These are phyloP conservation scores for Xylaria sp. DNA, from an alignment of 2,329 filamentous ascomycete species.

Conservation along the genomic window DNA sequence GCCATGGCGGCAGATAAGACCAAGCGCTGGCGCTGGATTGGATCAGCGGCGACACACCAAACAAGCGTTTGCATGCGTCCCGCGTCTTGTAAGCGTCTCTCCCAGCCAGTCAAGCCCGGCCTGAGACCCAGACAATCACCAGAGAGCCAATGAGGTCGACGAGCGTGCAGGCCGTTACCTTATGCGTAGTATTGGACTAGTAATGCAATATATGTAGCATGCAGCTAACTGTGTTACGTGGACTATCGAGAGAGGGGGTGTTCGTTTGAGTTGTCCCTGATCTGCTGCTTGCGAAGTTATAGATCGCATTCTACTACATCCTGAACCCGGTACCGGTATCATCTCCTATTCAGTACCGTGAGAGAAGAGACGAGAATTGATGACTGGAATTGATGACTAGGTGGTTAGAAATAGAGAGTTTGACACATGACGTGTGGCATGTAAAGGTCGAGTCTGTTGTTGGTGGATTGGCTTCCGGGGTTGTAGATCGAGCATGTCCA, in stretches of 20 bases:
- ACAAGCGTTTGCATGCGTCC: slow-evolving; percentile 29
- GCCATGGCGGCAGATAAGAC: slow-evolving; percentile 45
- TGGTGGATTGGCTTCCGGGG: not conserved
- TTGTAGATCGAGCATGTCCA: not conserved
- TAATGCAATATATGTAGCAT: not conserved
- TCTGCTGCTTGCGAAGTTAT: not conserved
- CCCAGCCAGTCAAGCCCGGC: slow-evolving; percentile 26
- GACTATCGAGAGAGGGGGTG: slow-evolving; percentile 20
- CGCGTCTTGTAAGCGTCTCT: slow-evolving; percentile 29
- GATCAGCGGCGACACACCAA: slow-evolving; percentile 29
- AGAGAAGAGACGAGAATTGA: not conserved
- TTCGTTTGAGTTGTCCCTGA: slow-evolving; percentile 21
- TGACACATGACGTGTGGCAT: not conserved
- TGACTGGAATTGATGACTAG: not conserved
- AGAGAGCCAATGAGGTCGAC: slow-evolving; percentile 29
- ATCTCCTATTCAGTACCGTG: not conserved
- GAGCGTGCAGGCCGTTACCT: slow-evolving; percentile 17
- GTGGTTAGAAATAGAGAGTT: not conserved
- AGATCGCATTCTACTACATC: too few species aligned
- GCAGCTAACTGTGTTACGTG: slow-evolving; percentile 18
- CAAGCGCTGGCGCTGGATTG: slow-evolving; percentile 42
- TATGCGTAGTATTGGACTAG: not conserved
- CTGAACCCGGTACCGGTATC: too few species aligned
- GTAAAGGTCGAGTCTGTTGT: not conserved
- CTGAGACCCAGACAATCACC: slow-evolving; percentile 20